A percentile compares a stretch with the other conserved stretches of the same genome.
phyloP scores from a whole-genome alignment of 2,329 filamentous ascomycete species.

The Thielaviopsis ethacetica region DNA sequence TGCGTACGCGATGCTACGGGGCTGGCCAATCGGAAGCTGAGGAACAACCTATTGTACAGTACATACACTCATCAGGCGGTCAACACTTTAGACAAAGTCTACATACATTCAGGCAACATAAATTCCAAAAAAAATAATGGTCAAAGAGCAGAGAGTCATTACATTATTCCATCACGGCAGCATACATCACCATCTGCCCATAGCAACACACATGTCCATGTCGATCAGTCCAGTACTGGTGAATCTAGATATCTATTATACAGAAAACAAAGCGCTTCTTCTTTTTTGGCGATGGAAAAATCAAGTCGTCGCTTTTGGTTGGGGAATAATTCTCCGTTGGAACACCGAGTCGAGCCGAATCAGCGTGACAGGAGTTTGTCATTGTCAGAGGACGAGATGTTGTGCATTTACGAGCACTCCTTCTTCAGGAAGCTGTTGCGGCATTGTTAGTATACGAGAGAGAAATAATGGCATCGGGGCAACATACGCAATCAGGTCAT shows the following conservation, averaged over 20 bases:
- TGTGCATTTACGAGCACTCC: constrained; percentile 9
- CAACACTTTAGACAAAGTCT: background rate
- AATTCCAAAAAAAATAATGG: no score
- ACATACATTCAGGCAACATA: no score
- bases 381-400: background rate
- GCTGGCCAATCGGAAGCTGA: background rate
- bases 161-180: background rate
- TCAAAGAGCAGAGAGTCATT: background rate
- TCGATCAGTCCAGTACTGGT: constrained; percentile 6
- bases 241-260: constrained; percentile 13
- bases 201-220: background rate
- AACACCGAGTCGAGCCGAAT: background rate
- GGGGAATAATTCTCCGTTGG: background rate
- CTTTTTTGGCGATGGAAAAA: background rate
- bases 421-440: constrained; percentile 10
- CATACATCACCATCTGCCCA: background rate
- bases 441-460: constrained; percentile 16
- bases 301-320: background rate
- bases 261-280: constrained; percentile 7
- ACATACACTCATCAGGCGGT: background rate
- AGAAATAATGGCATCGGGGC: background rate
- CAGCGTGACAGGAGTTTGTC: background rate
- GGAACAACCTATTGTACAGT: no score
- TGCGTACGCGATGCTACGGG: background rate
- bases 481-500: constrained; percentile 91